Percentiles rank a stretch among this genome's conserved stretches.
phyloP scores from a whole-genome alignment of 257 asterid species.

The Primulina huaijiensis region DNA sequence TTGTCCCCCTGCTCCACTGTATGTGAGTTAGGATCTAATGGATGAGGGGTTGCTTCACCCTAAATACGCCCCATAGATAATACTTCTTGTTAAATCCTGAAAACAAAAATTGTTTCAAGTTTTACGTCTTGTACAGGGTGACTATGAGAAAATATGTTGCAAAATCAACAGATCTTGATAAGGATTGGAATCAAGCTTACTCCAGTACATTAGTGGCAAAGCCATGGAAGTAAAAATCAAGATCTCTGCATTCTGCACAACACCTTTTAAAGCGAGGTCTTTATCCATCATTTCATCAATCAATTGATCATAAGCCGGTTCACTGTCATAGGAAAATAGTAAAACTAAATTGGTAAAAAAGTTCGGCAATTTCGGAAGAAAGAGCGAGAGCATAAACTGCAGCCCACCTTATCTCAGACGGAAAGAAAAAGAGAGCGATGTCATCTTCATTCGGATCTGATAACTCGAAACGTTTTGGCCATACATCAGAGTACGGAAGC shows the following conservation, averaged over 20 bases:
- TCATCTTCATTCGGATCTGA: constrained; percentile 45
- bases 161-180: neutral
- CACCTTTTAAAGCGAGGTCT: constrained; percentile 61
- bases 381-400: neutral
- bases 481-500: constrained; percentile 49
- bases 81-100: constrained; percentile 62
- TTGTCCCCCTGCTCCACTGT: neutral
- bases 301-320: constrained; percentile 45
- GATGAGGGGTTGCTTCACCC: constrained; percentile 31
- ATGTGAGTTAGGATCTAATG: constrained; percentile 10
- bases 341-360: constrained; percentile 2
- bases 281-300: constrained; percentile 49
- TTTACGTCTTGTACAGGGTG: constrained; percentile 1
- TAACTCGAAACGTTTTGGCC: constrained; percentile 67
- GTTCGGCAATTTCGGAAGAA: neutral
- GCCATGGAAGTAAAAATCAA: constrained; percentile 67
- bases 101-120: constrained; percentile 9
- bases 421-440: constrained; percentile 77
- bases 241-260: constrained; percentile 62
- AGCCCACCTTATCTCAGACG: constrained; percentile 50
- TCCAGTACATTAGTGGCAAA: constrained; percentile 64
- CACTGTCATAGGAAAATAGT: constrained; percentile 34
- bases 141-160: neutral
- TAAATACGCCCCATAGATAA: constrained; percentile 88
- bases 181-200: constrained; percentile 40